Evolutionary conservation across 2,329 filamentous ascomycete species (phyloP).

Genomic region (Aspergillus cejpii): DNA sequence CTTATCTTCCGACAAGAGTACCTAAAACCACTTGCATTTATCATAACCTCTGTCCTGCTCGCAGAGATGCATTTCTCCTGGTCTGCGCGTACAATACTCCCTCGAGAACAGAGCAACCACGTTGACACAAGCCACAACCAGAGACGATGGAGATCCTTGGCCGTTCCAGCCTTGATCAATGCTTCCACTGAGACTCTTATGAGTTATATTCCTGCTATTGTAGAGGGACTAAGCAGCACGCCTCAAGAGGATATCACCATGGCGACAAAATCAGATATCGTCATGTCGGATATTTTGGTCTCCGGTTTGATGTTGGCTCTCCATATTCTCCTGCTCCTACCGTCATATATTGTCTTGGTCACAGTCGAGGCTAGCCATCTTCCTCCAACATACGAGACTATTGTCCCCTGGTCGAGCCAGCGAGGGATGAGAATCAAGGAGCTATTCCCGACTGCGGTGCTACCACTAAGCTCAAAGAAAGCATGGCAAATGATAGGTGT

Average conservation of each 20-base stretch:
- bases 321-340: conserved; percentile 2
- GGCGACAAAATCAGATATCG: background rate
- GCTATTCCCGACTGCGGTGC: background rate
- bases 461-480: background rate
- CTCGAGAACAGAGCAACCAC: background rate
- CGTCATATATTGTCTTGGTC: conserved; percentile 2
- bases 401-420: background rate
- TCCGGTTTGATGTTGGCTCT: background rate
- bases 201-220: background rate
- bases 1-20: background rate
- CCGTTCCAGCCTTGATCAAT: background rate
- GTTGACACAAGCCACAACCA: background rate
- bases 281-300: conserved; percentile 1
- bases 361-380: conserved; percentile 1
- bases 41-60: conserved; percentile 2
- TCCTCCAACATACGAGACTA: conserved; percentile 1
- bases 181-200: background rate
- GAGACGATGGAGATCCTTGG: background rate
- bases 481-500: conserved; percentile 3
- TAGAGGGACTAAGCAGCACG: background rate
- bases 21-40: background rate
- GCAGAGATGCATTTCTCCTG: conserved; percentile 5
- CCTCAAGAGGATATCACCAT: background rate
- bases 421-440: background rate
- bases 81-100: background rate